Conservation (phyloP, 441 rosid species). For the Biscutella auriculata region DNA sequence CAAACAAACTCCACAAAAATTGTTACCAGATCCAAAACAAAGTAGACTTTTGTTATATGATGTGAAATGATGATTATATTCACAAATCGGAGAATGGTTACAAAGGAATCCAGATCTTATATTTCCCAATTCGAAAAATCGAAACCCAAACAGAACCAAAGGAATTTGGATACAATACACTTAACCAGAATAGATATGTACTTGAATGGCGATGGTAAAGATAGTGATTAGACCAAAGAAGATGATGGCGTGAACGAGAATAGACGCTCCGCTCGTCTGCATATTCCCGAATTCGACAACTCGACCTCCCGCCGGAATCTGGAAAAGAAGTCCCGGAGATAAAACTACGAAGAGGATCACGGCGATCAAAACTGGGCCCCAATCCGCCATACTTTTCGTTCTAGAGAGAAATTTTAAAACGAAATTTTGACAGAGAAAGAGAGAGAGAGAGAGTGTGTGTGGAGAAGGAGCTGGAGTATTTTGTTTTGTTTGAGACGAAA, state of each 20-base stretch:
- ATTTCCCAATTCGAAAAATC: not conserved
- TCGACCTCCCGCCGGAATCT: conserved; percentile 38
- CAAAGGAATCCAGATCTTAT: conserved; percentile 12
- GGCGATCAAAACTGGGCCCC: conserved; percentile 56
- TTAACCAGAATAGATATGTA: conserved; percentile 41
- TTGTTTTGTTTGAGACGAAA: conserved; percentile 6
- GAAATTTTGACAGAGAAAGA: too few relatives aligned
- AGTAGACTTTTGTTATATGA: not conserved
- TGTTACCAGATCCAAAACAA: not conserved
- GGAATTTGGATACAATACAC: not conserved
- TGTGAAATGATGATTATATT: not conserved
- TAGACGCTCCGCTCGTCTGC: conserved; percentile 45
- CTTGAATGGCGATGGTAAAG: conserved; percentile 39
- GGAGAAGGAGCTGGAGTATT: conserved; percentile 4
- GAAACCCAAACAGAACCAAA: not conserved
- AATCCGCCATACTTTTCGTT: conserved; percentile 37
- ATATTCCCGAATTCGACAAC: conserved; percentile 40
- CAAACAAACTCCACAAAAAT: not conserved
- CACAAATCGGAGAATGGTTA: not conserved
- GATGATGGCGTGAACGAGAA: conserved; percentile 44
- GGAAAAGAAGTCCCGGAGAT: conserved; percentile 47
- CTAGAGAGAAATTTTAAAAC: too few relatives aligned
- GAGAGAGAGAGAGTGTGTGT: not conserved
- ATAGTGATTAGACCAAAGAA: conserved; percentile 47
- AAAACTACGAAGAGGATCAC: conserved; percentile 51